A percentile compares a stretch with the other conserved stretches of the same genome.
Conservation (phyloP, 208 protist genomes). For the Blastocrithidia nonstop region DNA sequence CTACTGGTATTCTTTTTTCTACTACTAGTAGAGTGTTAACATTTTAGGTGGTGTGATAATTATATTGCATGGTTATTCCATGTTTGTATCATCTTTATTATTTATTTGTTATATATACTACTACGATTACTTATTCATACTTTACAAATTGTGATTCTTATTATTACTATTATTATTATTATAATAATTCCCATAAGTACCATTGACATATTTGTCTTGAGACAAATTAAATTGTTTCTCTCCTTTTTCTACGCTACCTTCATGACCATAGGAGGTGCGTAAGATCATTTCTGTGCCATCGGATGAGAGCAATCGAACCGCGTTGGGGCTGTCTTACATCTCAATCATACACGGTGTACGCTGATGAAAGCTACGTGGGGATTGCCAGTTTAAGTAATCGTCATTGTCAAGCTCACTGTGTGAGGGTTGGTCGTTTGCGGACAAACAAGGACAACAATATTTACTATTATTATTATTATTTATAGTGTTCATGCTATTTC, state of each 20-base stretch:
- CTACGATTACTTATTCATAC: not conserved
- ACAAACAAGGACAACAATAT: too few relatives aligned
- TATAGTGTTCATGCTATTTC: too few relatives aligned
- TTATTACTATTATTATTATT: constrained; percentile 3
- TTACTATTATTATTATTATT: too few relatives aligned
- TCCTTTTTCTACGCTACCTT: not conserved
- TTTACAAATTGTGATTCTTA: not conserved
- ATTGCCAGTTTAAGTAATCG: too few relatives aligned
- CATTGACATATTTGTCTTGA: not conserved
- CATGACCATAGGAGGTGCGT: too few relatives aligned
- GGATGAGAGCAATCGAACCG: not conserved
- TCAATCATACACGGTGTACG: constrained; percentile 65
- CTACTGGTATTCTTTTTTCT: too few relatives aligned
- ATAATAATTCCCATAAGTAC: constrained; percentile 4
- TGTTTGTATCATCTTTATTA: too few relatives aligned
- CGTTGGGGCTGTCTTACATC: constrained; percentile 27
- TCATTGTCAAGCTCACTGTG: too few relatives aligned
- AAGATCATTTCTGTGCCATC: not conserved
- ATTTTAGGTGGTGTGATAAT: too few relatives aligned
- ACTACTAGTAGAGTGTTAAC: too few relatives aligned
- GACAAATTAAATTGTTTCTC: not conserved
- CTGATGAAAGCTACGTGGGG: constrained; percentile 48
- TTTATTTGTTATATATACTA: not conserved
- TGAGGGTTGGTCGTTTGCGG: too few relatives aligned
- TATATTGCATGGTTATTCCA: too few relatives aligned